Evolutionary conservation across 305 asterid species (phyloP).

Genomic region (Solanum hybrid): DNA sequence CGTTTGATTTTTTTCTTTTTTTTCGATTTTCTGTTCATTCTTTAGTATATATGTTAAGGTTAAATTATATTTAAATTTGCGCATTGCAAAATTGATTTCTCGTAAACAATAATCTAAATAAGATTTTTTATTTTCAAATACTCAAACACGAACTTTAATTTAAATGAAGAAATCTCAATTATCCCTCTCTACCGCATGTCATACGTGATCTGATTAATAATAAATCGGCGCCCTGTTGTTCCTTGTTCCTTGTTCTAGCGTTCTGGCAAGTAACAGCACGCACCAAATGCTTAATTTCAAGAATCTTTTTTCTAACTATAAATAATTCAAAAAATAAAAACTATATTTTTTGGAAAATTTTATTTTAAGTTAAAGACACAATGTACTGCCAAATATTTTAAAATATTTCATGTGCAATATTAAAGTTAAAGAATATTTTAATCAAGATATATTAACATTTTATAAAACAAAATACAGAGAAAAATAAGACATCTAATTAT

Average conservation of each 20-base stretch:
- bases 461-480: background rate
- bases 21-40: too few relatives aligned
- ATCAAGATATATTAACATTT: background rate
- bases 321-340: background rate
- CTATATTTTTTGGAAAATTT: too few relatives aligned
- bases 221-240: too few relatives aligned
- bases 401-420: background rate
- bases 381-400: background rate
- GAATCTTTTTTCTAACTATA: background rate
- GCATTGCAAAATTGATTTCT: background rate
- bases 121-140: background rate
- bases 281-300: background rate
- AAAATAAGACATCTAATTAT: too few relatives aligned
- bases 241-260: background rate
- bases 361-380: background rate
- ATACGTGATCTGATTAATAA: background rate
- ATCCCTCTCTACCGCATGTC: background rate
- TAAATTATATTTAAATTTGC: background rate
- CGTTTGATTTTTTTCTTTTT: background rate
- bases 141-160: accelerated
- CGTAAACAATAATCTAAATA: background rate
- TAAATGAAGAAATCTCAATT: background rate
- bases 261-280: background rate
- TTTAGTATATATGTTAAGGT: background rate
- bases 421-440: background rate